phyloP scores from a whole-genome alignment of 306 rosid genomes.

The Begonia peltatifolia region DNA sequence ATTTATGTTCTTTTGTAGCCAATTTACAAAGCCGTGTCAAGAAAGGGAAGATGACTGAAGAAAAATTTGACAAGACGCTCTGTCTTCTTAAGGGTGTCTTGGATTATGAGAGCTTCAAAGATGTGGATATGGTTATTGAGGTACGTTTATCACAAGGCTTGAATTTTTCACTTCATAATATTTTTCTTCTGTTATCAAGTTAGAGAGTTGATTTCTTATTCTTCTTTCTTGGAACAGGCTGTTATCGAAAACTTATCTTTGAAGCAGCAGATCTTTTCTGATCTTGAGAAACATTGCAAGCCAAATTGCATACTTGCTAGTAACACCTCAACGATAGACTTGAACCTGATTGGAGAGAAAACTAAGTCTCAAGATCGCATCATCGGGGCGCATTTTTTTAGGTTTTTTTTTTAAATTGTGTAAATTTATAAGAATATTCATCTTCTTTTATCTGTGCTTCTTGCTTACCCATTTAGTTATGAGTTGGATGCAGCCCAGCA shows the following conservation, averaged over 20 bases:
- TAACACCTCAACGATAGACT: conserved; percentile 95
- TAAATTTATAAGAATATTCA: not conserved
- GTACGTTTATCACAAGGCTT: conserved; percentile 13
- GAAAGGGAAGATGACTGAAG: conserved; percentile 68
- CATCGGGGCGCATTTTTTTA: conserved; percentile 90
- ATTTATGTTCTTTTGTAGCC: conserved; percentile 30
- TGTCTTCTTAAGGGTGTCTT: conserved; percentile 70
- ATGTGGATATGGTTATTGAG: conserved; percentile 97
- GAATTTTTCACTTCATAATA: not conserved
- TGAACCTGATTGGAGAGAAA: conserved; percentile 78
- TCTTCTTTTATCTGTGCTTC: not conserved
- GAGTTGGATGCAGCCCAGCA: conserved; percentile 68
- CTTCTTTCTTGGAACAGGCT: conserved; percentile 44
- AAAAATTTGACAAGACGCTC: conserved; percentile 51
- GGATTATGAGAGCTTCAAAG: conserved; percentile 64
- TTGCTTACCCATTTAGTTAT: conserved; percentile 13
- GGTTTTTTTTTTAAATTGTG: conserved; percentile 22
- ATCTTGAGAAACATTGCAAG: conserved; percentile 83
- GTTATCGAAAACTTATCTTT: conserved; percentile 75
- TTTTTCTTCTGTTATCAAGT: too few relatives aligned
- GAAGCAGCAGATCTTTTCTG: conserved; percentile 88
- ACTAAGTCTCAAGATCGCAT: conserved; percentile 71
- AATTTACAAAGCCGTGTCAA: conserved; percentile 75
- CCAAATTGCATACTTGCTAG: conserved; percentile 85
- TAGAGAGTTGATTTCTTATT: too few relatives aligned